phyloP scores from a whole-genome alignment of 805 yeast species.

The Candida ponderosae region DNA sequence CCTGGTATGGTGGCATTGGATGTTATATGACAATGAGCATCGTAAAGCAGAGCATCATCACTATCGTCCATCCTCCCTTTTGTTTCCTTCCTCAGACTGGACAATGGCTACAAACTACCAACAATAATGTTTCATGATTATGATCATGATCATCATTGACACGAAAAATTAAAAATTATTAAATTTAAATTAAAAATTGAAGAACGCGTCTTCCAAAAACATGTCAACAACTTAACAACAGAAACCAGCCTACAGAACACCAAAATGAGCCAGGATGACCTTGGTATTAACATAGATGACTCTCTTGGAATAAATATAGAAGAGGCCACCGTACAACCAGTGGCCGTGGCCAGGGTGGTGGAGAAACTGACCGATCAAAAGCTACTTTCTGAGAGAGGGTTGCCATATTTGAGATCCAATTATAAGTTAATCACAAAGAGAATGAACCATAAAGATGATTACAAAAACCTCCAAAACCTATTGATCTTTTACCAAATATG shows the following conservation, averaged over 20 bases:
- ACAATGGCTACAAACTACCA: no score
- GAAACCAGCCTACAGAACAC: neutral
- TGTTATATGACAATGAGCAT: slow-evolving; percentile 30
- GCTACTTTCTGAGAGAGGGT: slow-evolving; percentile 43
- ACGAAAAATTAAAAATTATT: slow-evolving; percentile 28
- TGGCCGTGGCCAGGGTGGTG: slow-evolving; percentile 15
- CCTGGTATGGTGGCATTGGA: slow-evolving; percentile 14
- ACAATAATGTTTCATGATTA: no score
- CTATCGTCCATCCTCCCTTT: no score
- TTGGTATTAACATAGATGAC: neutral
- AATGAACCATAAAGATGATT: slow-evolving; percentile 32
- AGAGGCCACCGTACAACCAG: neutral
- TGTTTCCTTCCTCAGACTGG: no score
- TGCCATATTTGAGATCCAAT: slow-evolving; percentile 39
- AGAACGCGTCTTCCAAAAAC: neutral
- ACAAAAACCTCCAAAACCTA: slow-evolving; percentile 39
- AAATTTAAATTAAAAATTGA: slow-evolving; percentile 17
- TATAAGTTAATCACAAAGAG: slow-evolving; percentile 19
- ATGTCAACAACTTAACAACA: no score
- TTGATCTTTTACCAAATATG: slow-evolving; percentile 59
- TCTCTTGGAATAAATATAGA: neutral
- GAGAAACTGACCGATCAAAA: slow-evolving; percentile 46
- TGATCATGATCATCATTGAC: slow-evolving; percentile 48
- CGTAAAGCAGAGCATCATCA: slow-evolving; percentile 15
- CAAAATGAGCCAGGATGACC: neutral